Evolutionary conservation across 805 yeast species (phyloP), one percentile per base, ranked within the genome.

Genomic region (Clavispora santaluciae): DNA sequence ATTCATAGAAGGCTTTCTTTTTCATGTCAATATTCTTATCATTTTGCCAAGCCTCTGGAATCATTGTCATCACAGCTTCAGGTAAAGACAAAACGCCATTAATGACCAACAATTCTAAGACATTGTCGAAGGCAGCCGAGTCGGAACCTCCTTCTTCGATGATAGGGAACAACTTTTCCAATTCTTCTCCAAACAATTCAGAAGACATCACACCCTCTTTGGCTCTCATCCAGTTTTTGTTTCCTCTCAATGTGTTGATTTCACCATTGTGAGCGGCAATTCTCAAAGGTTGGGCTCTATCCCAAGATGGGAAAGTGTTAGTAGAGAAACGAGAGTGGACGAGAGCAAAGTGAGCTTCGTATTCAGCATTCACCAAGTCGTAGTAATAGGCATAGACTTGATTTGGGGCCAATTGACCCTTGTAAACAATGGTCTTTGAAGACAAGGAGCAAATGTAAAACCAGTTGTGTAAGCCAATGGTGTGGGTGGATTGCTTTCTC

Each of bases 301-400:
- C 99, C 99, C 99, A 91, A n/a, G 96, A 88, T 36, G 99, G 99
- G 79, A 91, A 91, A 36, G 99, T 91, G 66, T 91, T 91, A 23
- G 99, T 91, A 43, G 97, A 89, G 75, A 91, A 91, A 63, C 99
- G 81, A 18, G 98, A 90, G 70, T 91, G 99, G 38, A 91, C 98
- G 31, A 91, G 75, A 12, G 97, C 95, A 73, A 93, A 87, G 60
- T 90, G 97, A 35, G 95, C 93, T 68, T 88, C 91, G 66, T 81
- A 91, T 58, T 89, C 93, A 21, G 89, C 91, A 62, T 88, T 89
- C 48, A 81, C 83, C 60, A 91, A 76, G 66, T 91, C 99, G 61
- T 87, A 89, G 71, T 90, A 91, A 70, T 93, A 91, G 53, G 85
- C 80, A 72, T 90, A 93, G 26, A 91, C 98, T 68, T 91, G 99